Evolutionary conservation across 345 rosid species (phyloP), one percentile per base, ranked within the genome.

Genomic region (Gossypium turneri): DNA sequence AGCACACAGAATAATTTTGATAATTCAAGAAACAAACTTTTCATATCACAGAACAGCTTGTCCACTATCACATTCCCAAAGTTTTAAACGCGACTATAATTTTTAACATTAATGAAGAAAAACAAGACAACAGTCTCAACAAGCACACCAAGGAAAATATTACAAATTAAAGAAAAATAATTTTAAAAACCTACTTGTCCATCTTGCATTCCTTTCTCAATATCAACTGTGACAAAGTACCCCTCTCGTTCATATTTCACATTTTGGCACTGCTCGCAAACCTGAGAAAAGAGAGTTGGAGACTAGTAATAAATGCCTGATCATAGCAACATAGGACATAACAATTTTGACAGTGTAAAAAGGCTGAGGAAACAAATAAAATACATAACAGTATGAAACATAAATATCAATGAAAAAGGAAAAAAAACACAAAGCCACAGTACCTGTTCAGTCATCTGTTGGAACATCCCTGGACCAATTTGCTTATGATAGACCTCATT

Each of bases 401-500:
- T 41, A 17, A 60, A 12, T 24, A 12, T 51, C 24, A 58, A 74
- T 0, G 4, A 67, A 48, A 9, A 64, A 56, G 17, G 2, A 56
- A 55, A 53, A 25, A 29, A 59, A 58, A 15, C 8, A 25, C 1
- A 17, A 63, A 17, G 48, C 60, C 2, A 43, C 12, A 24, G n/a
- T 82, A 90, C 99, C 98, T 93, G 91, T 76, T 95, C 98, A 45
- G 99, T 93, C 98, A 95, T 95, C 84, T 95, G 99, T 77, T 95
- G 99, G 84, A 91, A 95, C 99, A 95, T 95, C 72, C 99, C 99
- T 8, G 99, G 99, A 83, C 98, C 99, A 81, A 95, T 91, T 87
- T 95, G 99, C 85, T 87, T 90, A 84, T 93, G 99, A 69, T 95
- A 93, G 75, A 95, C 97, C 87, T 95, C 98, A 82, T 95, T 93